Conservation (phyloP, 1,284 basidiomycete species). For the Pholiota adiposa region DNA sequence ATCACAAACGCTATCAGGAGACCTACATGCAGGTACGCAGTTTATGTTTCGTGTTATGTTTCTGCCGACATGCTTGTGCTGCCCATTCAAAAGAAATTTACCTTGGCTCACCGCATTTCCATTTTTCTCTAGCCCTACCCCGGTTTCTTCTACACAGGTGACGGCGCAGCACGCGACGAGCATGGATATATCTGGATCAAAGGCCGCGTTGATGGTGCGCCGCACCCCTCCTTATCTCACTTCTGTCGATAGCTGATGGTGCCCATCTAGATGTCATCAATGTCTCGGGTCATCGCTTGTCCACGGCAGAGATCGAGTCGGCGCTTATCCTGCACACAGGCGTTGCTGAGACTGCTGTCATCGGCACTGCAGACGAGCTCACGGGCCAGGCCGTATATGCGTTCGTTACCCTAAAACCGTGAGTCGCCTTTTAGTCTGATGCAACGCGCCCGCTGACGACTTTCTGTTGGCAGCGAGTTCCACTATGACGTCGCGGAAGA, state of each 20-base stretch:
- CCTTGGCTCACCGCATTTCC: slow-evolving; percentile 8
- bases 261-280: slow-evolving; percentile 77
- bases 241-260: neutral
- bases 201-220: slow-evolving; percentile 91
- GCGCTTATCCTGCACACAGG: slow-evolving; percentile 94
- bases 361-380: slow-evolving; percentile 87
- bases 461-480: slow-evolving; percentile 69
- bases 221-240: slow-evolving; percentile 14
- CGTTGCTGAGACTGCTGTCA: slow-evolving; percentile 95
- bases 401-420: slow-evolving; percentile 85
- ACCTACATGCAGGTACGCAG: slow-evolving; percentile 83
- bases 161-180: slow-evolving; percentile 92
- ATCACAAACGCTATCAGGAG: slow-evolving; percentile 92
- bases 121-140: slow-evolving; percentile 66
- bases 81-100: too few species aligned
- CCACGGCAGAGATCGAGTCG: slow-evolving; percentile 97
- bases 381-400: slow-evolving; percentile 89
- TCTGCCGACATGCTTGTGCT: too few species aligned
- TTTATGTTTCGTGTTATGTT: too few species aligned
- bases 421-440: slow-evolving; percentile 23
- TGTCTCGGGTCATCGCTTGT: slow-evolving; percentile 95
- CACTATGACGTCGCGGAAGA: slow-evolving; percentile 74
- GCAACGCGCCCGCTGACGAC: neutral
- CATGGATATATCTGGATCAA: slow-evolving; percentile 99
- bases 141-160: slow-evolving; percentile 94